Conservation (phyloP, 108 stramenopile species). For the Cyclotella kingstonii region DNA sequence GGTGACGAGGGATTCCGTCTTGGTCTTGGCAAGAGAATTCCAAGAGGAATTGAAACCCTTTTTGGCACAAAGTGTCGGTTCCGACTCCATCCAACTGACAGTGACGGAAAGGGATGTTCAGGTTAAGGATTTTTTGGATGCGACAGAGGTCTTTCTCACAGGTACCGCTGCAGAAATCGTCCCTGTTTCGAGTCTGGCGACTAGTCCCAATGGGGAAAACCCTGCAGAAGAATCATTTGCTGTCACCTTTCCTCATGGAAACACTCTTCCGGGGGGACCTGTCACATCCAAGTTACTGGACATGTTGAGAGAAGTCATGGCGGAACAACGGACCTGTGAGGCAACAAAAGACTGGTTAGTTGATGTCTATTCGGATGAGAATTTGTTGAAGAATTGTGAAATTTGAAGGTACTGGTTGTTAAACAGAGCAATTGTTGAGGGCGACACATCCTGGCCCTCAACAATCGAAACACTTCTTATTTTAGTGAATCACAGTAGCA, state of each 20-base stretch:
- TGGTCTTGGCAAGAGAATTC: constrained; percentile 59
- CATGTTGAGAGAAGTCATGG: constrained; percentile 71
- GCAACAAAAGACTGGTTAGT: constrained; percentile 64
- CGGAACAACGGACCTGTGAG: constrained; percentile 46
- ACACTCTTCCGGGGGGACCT: constrained; percentile 61
- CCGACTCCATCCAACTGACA: constrained; percentile 22
- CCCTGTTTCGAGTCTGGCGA: constrained; percentile 69
- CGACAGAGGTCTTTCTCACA: constrained; percentile 74
- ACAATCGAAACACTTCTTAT: too few relatives aligned
- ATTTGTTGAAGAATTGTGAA: constrained; percentile 62
- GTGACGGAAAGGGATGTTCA: constrained; percentile 74
- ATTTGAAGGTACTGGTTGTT: constrained; percentile 22
- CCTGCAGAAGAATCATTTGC: constrained; percentile 54
- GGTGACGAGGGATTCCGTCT: constrained; percentile 72
- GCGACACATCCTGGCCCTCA: too few relatives aligned
- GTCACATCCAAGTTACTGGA: constrained; percentile 61
- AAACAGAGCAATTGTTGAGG: too few relatives aligned
- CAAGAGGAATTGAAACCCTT: constrained; percentile 58
- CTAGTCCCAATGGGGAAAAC: constrained; percentile 54
- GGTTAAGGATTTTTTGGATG: constrained; percentile 67
- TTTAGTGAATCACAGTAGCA: too few relatives aligned
- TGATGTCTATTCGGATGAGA: constrained; percentile 71
- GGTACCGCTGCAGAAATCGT: constrained; percentile 83
- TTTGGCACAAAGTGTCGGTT: constrained; percentile 50
- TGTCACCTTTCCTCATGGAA: constrained; percentile 55